Conservation (phyloP, 768 basidiomycete genomes). For the Pleurotus cornucopiae region DNA sequence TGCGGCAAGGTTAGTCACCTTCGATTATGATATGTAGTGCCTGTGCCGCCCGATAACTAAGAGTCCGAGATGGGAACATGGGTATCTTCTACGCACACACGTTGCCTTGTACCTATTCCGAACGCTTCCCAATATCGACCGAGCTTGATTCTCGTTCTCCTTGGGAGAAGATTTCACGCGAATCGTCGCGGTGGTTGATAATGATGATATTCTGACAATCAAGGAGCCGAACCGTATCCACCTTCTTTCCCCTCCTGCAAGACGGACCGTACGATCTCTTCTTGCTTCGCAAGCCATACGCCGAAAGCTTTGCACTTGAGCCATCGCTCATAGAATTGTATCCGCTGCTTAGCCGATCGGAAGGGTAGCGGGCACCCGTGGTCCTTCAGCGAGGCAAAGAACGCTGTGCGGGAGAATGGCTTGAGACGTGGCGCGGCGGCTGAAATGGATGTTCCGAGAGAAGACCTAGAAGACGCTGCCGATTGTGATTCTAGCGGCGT, state of each 20-base stretch:
- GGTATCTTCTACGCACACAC: no score
- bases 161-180: no score
- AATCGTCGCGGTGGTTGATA: no score
- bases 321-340: slow-evolving; percentile 61
- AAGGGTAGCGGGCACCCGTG: slow-evolving; percentile 75
- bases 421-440: slow-evolving; percentile 45
- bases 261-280: slow-evolving; percentile 60
- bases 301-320: slow-evolving; percentile 74
- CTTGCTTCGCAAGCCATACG: slow-evolving; percentile 74
- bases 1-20: no score
- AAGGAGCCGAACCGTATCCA: no score
- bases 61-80: no score
- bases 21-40: no score
- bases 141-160: no score
- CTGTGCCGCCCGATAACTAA: no score
- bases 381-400: slow-evolving; percentile 68
- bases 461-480: not conserved
- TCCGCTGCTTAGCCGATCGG: slow-evolving; percentile 57
- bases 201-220: no score
- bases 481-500: not conserved
- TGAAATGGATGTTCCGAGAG: not conserved
- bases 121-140: no score
- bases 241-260: slow-evolving; percentile 28
- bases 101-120: no score
- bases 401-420: slow-evolving; percentile 65